Base-by-base conservation (phyloP, 2,329 filamentous ascomycete genomes). In the Colletotrichum simmondsii region DNA sequence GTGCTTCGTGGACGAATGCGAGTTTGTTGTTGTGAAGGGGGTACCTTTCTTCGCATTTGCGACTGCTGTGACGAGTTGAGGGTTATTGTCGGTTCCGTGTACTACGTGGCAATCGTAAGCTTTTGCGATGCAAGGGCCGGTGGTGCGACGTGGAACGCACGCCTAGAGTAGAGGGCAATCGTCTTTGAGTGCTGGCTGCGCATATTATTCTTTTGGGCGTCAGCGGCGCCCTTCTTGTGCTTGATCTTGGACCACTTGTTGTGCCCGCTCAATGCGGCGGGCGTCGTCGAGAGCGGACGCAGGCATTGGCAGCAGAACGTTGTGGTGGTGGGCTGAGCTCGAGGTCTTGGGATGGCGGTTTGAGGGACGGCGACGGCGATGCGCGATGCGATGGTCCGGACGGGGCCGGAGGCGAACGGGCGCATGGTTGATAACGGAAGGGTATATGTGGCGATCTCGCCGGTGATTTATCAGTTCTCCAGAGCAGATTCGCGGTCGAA, bases 171-270 rank as follows among this genome's bases (percentile, higher is more conserved):
- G 74, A 92, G 88, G 62, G 92, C 90, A 70, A 98, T 92, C 73
- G 93, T 90, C 76, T 94, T 92, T 26, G 92, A 88, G 77, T 97
- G 89, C 57, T 87, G 82, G 59, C 88, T 90, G 35, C 95, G 92
- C 77, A 92, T 88, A 56, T 88, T 89, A 83, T 91, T 94, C 83
- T 95, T 98, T 77, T 92, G 92, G 72, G 88, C 89, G 82, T 99
- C 97, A 71, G 92, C 93, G 74, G 92, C 94, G 64, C 93, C 95
- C 83, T 99, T 99, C 82, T 97, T 95, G 82, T 98, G 97, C 80
- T 93, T 94, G 84, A 98, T 98, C 79, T 97, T 97, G 71, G 95
- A 95, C 97, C 97, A 99, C 81, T 95, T 93, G 83, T 93, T 98
- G 84, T 98, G 95, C 16, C 95, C 95, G 28, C 93, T 92, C 73